phyloP scores from a whole-genome alignment of 1,139 yeast species.

The Pichia norvegensis region DNA sequence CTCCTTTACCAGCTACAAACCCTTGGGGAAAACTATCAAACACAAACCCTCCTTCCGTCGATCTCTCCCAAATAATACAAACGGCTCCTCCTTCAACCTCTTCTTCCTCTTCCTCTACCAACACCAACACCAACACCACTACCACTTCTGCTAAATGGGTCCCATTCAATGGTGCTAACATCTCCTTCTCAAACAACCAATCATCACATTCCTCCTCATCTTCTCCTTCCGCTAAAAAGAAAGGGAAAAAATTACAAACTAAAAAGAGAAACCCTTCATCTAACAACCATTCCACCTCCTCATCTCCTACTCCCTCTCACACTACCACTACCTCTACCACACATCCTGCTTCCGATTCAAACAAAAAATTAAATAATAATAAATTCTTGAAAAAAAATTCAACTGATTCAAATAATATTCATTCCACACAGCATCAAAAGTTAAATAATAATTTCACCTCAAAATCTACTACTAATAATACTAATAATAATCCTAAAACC shows the following conservation, averaged over 20 bases:
- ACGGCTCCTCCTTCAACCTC: background rate
- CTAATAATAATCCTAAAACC: background rate
- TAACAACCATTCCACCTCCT: conserved; percentile 3
- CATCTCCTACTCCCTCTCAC: background rate
- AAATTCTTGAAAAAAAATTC: too few species aligned
- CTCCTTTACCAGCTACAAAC: conserved; percentile 64
- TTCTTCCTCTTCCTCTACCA: background rate
- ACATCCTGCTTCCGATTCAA: background rate
- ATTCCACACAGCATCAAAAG: too few species aligned
- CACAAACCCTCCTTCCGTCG: conserved; percentile 6
- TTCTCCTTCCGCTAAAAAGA: conserved; percentile 6
- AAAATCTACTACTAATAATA: too few species aligned
- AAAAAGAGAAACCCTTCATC: conserved; percentile 2
- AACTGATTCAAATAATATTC: too few species aligned
- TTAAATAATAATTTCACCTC: background rate
- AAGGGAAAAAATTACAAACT: conserved; percentile 8
- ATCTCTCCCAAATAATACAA: conserved; percentile 10
- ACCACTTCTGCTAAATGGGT: conserved; percentile 10
- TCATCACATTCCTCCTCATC: background rate
- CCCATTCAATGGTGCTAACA: conserved; percentile 14
- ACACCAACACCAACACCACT: background rate
- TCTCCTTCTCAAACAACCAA: conserved; percentile 6
- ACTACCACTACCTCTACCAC: background rate
- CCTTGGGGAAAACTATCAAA: conserved; percentile 50
- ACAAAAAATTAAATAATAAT: too few species aligned